Base-by-base conservation (phyloP, 1,284 basidiomycete genomes). In the Sporisorium sorghi region DNA sequence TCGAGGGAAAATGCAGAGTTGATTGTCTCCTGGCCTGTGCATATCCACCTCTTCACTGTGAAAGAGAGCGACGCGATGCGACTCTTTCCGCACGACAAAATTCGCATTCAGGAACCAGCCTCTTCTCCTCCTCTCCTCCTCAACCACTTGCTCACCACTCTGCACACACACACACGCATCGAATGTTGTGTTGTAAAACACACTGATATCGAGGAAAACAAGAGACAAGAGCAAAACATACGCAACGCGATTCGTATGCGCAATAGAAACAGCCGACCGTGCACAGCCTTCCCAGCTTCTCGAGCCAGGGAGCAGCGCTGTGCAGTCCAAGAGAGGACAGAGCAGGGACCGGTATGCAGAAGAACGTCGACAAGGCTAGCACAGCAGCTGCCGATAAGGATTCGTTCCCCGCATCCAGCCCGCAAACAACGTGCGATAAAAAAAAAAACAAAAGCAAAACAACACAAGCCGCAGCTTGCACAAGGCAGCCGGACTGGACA, bases 311-410 rank as follows among this genome's bases (percentile, higher is more conserved):
- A 47, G 26, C n/a, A 47, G 17, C 26, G 23, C 26, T 5, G 28
- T 30, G 46, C 26, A 47, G 17, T 30, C 26, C 11, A 12, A 26
- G 5, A 5, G 19, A 10, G 10, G 21, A 37, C 21, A n/a, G 24
- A n/a, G 28, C 46, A 28, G 46, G 14, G 26, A n/a, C n/a, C 26
- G 28, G 15, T 2, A 30, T 9, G 28, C 5, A 37, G 15, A n/a
- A 32, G 44, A 40, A 28, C 14, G 47, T 47, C 53, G 53, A 33
- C 42, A 55, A 46, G 37, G 50, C 58, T 53, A 60, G 58, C 58
- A 48, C 58, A 53, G 58, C 58, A 43, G 44, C 48, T 50, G 28
- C 46, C 55, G 23, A 35, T 5, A 17, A 17, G 35, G 37, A 15
- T 17, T 19, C 7, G 15, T 30, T n/a, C 26, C 44, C 15, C 44